Base-by-base conservation (phyloP, 106 monocot genomes). In the Dioscorea dumetorum region DNA sequence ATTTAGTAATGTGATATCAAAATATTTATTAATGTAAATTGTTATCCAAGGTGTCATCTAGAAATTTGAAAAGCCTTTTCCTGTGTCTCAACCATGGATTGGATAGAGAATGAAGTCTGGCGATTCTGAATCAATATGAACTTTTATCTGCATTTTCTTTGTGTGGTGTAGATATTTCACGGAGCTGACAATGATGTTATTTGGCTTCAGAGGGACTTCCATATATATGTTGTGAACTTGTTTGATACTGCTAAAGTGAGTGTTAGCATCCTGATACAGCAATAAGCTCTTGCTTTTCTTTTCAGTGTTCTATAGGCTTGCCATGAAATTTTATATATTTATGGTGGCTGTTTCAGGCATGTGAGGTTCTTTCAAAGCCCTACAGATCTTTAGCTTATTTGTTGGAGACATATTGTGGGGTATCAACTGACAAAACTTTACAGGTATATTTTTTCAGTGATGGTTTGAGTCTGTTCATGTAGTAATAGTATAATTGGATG, bases 171-270 rank as follows among this genome's bases (percentile, higher is more conserved):
- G 91, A 84, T 97, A 58, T 97, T 97, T 62, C 95, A 97, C 82
- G 95, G 95, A 61, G 83, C 88, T 78, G 91, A 91, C 61, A 97
- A 86, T 77, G 95, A 95, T 79, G 74, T 91, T 64, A 77, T 97
- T 69, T 91, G 95, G 95, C 91, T 97, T 57, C 91, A 97, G 58
- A 86, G 95, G 58, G 95, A 97, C 67, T 91, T 91, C 53, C 91
- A 97, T 67, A 86, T 97, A 72, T 91, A 97, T 77, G 84, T 97
- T 60, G 86, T 91, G 16, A 97, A 91, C 72, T 75, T 97, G 82
- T 97, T 91, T 78, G 95, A 97, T 80, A 97, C 95, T 50, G 91
- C 88, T 50, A 97, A 97, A 88, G 95, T 81, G 35, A 63, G 68
- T 64, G 1, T 14, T 48, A 11, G 14, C 60, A 3, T 12, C 22